Percentiles rank a stretch among this genome's conserved stretches.
Evolutionary conservation across 495 filamentous ascomycete species (phyloP).

Genomic region (Tuber borchii): DNA sequence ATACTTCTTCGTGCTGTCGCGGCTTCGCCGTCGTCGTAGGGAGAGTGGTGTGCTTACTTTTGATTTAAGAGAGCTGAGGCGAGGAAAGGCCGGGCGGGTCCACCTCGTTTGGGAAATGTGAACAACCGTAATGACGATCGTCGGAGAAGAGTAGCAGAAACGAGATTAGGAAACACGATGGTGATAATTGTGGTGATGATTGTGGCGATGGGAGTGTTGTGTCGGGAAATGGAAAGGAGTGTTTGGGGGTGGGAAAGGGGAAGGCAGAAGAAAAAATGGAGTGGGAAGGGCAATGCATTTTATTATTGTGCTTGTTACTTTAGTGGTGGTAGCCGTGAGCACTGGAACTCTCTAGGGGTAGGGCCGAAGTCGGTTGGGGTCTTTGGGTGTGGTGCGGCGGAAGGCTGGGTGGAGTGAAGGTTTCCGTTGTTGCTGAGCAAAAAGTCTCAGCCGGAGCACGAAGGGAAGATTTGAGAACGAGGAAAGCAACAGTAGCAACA

Average conservation of each 20-base stretch:
- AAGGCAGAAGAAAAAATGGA: slow-evolving; percentile 32
- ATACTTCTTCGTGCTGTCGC: slow-evolving; percentile 8
- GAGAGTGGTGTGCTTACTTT: slow-evolving; percentile 2
- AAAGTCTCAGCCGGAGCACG: slow-evolving; percentile 29
- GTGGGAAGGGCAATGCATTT: slow-evolving; percentile 40
- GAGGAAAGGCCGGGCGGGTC: neutral
- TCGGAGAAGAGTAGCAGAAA: neutral
- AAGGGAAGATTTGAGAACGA: neutral
- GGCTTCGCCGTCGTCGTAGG: neutral
- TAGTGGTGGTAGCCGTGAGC: slow-evolving; percentile 41
- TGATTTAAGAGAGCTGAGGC: slow-evolving; percentile 1
- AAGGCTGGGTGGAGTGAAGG: slow-evolving; percentile 28
- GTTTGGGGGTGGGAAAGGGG: slow-evolving; percentile 21
- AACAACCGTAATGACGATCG: neutral
- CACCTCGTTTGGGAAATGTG: slow-evolving; percentile 4
- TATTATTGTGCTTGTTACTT: slow-evolving; percentile 42
- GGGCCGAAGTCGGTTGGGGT: slow-evolving; percentile 40
- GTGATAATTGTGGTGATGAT: slow-evolving; percentile 22
- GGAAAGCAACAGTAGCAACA: neutral
- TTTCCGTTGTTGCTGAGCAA: slow-evolving; percentile 34
- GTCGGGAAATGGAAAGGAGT: slow-evolving; percentile 16
- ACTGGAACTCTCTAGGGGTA: slow-evolving; percentile 41
- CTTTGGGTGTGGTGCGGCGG: slow-evolving; percentile 30
- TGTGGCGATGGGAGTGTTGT: slow-evolving; percentile 18
- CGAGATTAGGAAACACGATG: slow-evolving; percentile 15